Evolutionary conservation across 2,329 filamentous ascomycete species (phyloP).

Genomic region (Fusarium poae): DNA sequence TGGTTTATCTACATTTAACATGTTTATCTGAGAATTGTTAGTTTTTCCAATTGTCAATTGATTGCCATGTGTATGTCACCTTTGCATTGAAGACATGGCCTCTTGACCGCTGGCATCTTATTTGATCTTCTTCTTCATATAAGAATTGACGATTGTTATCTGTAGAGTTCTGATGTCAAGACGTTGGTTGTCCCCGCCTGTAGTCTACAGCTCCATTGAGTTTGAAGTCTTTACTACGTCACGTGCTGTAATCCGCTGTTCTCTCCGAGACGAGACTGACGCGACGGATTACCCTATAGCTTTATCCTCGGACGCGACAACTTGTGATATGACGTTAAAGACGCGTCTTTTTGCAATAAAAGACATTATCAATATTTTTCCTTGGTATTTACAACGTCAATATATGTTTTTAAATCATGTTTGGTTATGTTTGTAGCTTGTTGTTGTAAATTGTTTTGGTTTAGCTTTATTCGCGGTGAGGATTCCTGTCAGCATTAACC

Average conservation of each 20-base stretch:
- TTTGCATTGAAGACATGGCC: conserved; percentile 55
- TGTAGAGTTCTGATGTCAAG: conserved; percentile 11
- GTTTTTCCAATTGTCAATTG: not conserved
- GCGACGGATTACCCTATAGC: conserved; percentile 23
- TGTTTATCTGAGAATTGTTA: conserved; percentile 49
- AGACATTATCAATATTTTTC: fast-evolving
- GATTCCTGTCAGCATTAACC: not conserved
- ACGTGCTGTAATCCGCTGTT: conserved; percentile 41
- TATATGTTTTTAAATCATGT: fast-evolving
- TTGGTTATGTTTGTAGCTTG: fast-evolving
- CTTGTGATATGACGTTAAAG: fast-evolving
- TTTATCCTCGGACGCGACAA: fast-evolving
- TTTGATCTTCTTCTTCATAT: not conserved
- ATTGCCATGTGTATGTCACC: conserved; percentile 36
- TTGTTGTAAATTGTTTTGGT: not conserved
- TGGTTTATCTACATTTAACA: conserved; percentile 51
- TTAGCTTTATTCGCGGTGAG: conserved; percentile 4
- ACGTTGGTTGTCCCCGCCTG: conserved; percentile 26
- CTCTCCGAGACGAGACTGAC: conserved; percentile 36
- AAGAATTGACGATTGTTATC: not conserved
- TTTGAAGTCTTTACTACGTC: conserved; percentile 16
- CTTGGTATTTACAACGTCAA: fast-evolving
- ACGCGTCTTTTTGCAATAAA: fast-evolving
- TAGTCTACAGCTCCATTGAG: not conserved
- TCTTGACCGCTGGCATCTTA: conserved; percentile 53